Evolutionary conservation across 2,329 filamentous ascomycete genomes (phyloP).

Genomic region (Fusarium solani-melongenae): DNA sequence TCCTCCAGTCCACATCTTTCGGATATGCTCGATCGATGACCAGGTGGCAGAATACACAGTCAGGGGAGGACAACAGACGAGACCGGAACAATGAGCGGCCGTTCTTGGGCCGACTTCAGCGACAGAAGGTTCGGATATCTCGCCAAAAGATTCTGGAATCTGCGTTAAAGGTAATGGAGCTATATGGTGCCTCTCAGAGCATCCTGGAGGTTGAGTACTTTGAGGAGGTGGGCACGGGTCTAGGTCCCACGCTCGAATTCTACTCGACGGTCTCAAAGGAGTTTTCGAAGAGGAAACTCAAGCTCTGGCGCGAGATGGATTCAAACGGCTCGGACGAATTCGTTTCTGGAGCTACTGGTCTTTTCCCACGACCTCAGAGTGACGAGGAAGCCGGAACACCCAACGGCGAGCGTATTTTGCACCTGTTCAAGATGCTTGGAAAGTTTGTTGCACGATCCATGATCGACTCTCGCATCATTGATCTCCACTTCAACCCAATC

Average conservation of each 20-base stretch:
- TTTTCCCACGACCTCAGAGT: conserved; percentile 93
- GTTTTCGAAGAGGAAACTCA: conserved; percentile 96
- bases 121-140: conserved; percentile 98
- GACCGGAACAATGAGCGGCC: conserved; percentile 91
- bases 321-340: conserved; percentile 78
- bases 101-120: conserved; percentile 89
- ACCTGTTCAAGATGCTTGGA: conserved; percentile 91
- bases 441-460: conserved; percentile 98
- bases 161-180: conserved; percentile 97
- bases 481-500: conserved; percentile 95
- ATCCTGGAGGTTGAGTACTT: conserved; percentile 98
- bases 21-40: conserved; percentile 98
- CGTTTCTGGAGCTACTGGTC: conserved; percentile 83
- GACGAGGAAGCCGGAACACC: conserved; percentile 78
- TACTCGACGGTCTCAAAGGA: conserved; percentile 98
- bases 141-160: conserved; percentile 95
- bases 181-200: conserved; percentile 96
- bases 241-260: conserved; percentile 96
- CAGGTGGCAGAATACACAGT: conserved; percentile 93
- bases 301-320: conserved; percentile 95
- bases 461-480: conserved; percentile 98
- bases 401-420: conserved; percentile 86
- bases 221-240: conserved; percentile 95
- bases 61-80: conserved; percentile 80
- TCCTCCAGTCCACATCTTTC: conserved; percentile 97